phyloP scores from a whole-genome alignment of 768 basidiomycete species.

The Suillus luteus region DNA sequence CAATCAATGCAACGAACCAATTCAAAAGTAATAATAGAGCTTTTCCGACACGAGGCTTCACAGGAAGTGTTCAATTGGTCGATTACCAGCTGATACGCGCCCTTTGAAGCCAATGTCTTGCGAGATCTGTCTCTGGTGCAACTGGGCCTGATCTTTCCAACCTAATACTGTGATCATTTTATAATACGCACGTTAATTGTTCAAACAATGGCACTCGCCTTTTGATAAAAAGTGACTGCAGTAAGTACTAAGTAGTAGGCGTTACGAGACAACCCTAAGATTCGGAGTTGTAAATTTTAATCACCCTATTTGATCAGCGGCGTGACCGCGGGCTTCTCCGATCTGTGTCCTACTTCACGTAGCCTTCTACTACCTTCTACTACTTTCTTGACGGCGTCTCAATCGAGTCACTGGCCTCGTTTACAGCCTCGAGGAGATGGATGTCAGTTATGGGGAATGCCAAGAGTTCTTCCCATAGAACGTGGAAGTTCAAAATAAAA shows the following conservation, averaged over 20 bases:
- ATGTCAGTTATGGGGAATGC: constrained; percentile 64
- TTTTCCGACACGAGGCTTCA: constrained; percentile 9
- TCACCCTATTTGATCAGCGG: constrained; percentile 48
- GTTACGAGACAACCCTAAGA: constrained; percentile 17
- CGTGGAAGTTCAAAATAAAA: no score
- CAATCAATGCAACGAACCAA: not conserved
- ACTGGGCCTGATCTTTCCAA: not conserved
- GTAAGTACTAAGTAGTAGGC: not conserved
- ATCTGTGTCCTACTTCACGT: not conserved
- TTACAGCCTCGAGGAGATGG: constrained; percentile 67
- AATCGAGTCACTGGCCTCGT: constrained; percentile 84
- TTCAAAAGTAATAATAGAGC: not conserved
- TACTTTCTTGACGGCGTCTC: constrained; percentile 74
- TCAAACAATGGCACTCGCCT: not conserved
- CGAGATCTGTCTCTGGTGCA: not conserved
- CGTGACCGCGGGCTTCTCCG: constrained; percentile 59
- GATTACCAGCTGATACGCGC: not conserved
- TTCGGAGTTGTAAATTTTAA: constrained; percentile 34
- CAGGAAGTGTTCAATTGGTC: constrained; percentile 7
- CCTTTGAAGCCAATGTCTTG: constrained; percentile 4
- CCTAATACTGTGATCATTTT: not conserved
- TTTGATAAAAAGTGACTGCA: not conserved
- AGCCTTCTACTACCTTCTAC: not conserved
- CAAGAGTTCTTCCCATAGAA: constrained; percentile 61
- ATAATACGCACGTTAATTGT: not conserved